These are phyloP conservation scores for Nicotiana paniculata DNA, from an alignment of 257 asterid species.

Conservation along the genomic window DNA sequence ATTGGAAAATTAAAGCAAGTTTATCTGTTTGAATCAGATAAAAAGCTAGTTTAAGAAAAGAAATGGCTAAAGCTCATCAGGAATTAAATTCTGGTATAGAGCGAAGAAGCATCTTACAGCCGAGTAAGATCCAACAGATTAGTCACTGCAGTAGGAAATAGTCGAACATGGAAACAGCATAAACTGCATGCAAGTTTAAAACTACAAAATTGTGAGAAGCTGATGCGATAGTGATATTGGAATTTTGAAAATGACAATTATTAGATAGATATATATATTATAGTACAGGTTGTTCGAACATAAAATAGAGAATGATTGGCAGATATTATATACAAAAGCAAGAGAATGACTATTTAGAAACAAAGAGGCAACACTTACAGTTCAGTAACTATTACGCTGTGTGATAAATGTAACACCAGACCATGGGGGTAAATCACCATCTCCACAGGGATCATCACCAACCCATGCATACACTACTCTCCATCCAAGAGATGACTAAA, in stretches of 20 bases:
- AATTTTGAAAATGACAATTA: no score
- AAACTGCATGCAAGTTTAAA: conserved; percentile 65
- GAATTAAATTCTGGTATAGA: neutral
- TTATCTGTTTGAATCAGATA: neutral
- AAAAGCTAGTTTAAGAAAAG: neutral
- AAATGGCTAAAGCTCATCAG: neutral
- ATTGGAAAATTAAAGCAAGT: neutral
- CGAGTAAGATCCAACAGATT: conserved; percentile 82
- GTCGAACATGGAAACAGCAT: conserved; percentile 90
- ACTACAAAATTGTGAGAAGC: conserved; percentile 1
- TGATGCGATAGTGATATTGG: neutral
- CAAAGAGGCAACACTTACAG: conserved; percentile 26
- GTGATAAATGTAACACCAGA: conserved; percentile 84
- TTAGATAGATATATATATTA: no score
- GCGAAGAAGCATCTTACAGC: conserved; percentile 44
- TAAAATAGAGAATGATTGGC: neutral
- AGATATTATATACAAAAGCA: neutral
- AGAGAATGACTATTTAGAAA: neutral
- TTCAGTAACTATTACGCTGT: conserved; percentile 87
- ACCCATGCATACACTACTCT: conserved; percentile 98
- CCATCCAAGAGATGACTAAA: conserved; percentile 96
- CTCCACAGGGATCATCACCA: conserved; percentile 99
- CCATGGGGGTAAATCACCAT: conserved; percentile 91
- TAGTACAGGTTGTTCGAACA: neutral
- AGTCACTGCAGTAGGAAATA: conserved; percentile 88